Evolutionary conservation across 148 eudicot species (phyloP).

Genomic region (Amaranthus palmeri): DNA sequence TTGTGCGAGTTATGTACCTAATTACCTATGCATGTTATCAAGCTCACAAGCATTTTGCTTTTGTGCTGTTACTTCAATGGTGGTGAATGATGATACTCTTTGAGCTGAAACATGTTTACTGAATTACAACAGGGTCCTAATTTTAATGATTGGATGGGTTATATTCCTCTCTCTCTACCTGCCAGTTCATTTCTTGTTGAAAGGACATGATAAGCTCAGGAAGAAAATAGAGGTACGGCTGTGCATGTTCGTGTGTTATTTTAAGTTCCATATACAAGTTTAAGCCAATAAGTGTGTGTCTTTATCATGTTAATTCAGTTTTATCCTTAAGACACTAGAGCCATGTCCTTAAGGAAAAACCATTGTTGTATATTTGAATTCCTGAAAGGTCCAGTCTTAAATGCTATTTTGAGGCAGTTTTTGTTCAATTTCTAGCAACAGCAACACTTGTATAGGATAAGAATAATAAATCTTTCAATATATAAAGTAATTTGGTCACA

Average conservation of each 20-base stretch:
- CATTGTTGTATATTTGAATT: background rate
- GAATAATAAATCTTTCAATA: too few relatives aligned
- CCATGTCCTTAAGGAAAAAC: background rate
- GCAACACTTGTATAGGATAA: too few relatives aligned
- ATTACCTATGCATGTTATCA: background rate
- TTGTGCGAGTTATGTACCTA: background rate
- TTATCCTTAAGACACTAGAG: background rate
- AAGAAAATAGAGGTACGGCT: constrained; percentile 75
- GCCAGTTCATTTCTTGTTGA: constrained; percentile 79
- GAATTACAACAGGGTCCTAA: constrained; percentile 56
- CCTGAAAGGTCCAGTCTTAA: too few relatives aligned
- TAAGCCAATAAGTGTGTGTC: background rate
- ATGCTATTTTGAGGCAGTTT: too few relatives aligned
- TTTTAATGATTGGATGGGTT: constrained; percentile 87
- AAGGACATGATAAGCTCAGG: constrained; percentile 85
- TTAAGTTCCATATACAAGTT: background rate
- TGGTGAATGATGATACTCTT: background rate
- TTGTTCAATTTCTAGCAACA: too few relatives aligned
- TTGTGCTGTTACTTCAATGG: background rate
- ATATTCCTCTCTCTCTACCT: constrained; percentile 89
- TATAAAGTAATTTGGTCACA: too few relatives aligned
- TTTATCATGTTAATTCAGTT: background rate
- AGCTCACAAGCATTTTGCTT: background rate
- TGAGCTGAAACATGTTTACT: constrained; percentile 4
- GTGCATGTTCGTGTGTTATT: background rate